Base-by-base conservation (phyloP, 108 stramenopile genomes). In the Pseudonitzschia delicatissima region DNA sequence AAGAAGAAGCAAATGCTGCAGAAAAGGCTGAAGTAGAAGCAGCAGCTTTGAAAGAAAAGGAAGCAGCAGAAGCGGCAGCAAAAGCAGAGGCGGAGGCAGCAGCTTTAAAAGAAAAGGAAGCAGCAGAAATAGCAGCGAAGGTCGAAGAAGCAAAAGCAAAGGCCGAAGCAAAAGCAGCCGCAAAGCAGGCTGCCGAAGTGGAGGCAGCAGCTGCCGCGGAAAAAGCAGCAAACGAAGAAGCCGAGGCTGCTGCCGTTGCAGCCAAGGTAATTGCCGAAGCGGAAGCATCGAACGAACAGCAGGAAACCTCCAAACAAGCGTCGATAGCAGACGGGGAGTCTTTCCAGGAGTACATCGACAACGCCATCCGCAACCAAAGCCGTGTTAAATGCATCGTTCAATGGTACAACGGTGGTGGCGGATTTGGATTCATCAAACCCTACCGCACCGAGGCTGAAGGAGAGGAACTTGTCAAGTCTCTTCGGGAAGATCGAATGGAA, bases 351-450 rank as follows among this genome's bases (percentile, higher is more conserved):
- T 55, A 55, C 31, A 9, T 55, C 17, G 32, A 55, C 9, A 29
- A 55, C 4, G 53, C 27, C 12, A 33, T 55, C 29, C 12, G 6
- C 3, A 55, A 31, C n/a, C 11, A 33, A 2, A 11, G 3, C 15
- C 53, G 53, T 3, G 31, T 55, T n/a, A 31, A 55, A 18, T 27
- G 53, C 4, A 12, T 55, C 31, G 53, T 55, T 55, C 53, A 55
- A 27, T 55, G 53, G 53, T 55, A 55, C 17, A 55, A 55, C 31
- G 26, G 26, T 2, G 31, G 31, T 13, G 31, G 18, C 7, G 53
- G 53, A 33, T 55, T 55, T 33, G 53, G 53, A 31, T 55, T 55
- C 32, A 55, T 55, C 32, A 31, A 34, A 27, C 53, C 53, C 2
- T 55, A 31, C n/a, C 15, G 31, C 6, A 55, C 53, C 9, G 9